These are phyloP conservation scores for Tuber brumale DNA, from an alignment of 495 filamentous ascomycete genomes.

Conservation along the genomic window DNA sequence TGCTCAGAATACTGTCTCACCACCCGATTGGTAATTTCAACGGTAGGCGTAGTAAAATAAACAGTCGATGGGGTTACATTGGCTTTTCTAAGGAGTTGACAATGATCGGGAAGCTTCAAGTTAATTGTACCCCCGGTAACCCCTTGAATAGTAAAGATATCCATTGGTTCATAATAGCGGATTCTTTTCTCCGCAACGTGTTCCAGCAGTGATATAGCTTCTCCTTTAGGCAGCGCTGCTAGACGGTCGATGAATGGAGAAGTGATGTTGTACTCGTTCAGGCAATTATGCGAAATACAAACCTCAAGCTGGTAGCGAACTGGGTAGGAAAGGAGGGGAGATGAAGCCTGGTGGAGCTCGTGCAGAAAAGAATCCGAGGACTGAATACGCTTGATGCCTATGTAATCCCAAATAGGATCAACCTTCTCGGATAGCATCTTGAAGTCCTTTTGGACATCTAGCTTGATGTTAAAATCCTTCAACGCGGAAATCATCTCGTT, in stretches of 20 bases:
- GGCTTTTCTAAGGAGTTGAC: conserved; percentile 65
- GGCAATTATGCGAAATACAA: conserved; percentile 69
- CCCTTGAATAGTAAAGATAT: conserved; percentile 56
- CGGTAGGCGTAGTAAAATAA: conserved; percentile 64
- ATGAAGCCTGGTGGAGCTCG: conserved; percentile 42
- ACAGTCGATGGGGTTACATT: conserved; percentile 77
- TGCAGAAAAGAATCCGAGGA: conserved; percentile 31
- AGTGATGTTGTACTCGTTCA: conserved; percentile 71
- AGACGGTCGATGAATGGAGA: conserved; percentile 60
- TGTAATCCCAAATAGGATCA: conserved; percentile 53
- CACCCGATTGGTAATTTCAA: conserved; percentile 85
- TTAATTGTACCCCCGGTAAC: conserved; percentile 32
- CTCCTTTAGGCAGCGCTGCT: conserved; percentile 45
- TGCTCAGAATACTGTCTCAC: conserved; percentile 62
- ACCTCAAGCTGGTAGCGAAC: conserved; percentile 89
- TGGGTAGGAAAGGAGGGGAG: conserved; percentile 56
- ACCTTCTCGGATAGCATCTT: conserved; percentile 35
- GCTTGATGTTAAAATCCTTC: conserved; percentile 64
- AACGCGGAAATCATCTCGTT: conserved; percentile 51
- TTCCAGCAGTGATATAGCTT: conserved; percentile 56
- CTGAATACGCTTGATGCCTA: conserved; percentile 44
- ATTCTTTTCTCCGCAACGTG: conserved; percentile 55
- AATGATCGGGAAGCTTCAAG: conserved; percentile 59
- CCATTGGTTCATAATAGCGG: conserved; percentile 63
- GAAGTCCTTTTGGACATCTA: conserved; percentile 8